These are phyloP conservation scores for Lichina pygmaea DNA, from an alignment of 495 filamentous ascomycete species.

Conservation along the genomic window DNA sequence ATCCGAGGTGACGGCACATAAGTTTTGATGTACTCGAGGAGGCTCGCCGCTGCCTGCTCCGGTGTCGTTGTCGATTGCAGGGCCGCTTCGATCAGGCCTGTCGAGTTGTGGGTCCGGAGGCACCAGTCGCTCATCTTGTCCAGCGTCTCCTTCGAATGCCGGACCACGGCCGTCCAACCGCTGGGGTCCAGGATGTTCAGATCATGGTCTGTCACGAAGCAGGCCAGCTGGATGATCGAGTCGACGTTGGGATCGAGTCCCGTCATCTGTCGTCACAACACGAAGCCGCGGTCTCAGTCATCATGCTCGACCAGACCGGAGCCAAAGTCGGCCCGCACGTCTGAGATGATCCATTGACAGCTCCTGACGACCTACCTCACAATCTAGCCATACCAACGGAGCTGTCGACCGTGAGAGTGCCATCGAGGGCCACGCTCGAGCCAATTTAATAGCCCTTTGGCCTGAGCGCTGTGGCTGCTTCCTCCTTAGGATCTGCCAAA, in stretches of 20 bases:
- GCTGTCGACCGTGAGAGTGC: slow-evolving; percentile 22
- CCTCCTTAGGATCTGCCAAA: no score
- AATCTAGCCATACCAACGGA: slow-evolving; percentile 70
- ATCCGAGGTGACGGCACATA: slow-evolving; percentile 32
- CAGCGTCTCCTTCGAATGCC: slow-evolving; percentile 42
- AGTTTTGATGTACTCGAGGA: slow-evolving; percentile 52
- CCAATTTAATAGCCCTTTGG: no score
- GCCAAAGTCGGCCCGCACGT: background rate
- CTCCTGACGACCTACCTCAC: slow-evolving; percentile 30
- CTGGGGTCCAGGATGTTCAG: slow-evolving; percentile 47
- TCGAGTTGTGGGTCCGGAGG: slow-evolving; percentile 28
- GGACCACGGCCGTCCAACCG: slow-evolving; percentile 61
- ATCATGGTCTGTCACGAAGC: slow-evolving; percentile 63
- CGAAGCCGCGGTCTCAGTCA: background rate
- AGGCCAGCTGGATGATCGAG: slow-evolving; percentile 76
- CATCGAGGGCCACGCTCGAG: slow-evolving; percentile 9
- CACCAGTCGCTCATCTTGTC: slow-evolving; percentile 49
- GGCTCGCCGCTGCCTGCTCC: slow-evolving; percentile 38
- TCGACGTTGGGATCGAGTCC: slow-evolving; percentile 58
- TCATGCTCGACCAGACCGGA: background rate
- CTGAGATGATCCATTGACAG: background rate
- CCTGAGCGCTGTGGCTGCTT: no score
- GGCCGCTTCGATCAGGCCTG: slow-evolving; percentile 56
- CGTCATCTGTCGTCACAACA: slow-evolving; percentile 53
- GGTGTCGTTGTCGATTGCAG: slow-evolving; percentile 44